These are phyloP conservation scores for Scheffersomyces titani DNA, from an alignment of 1,139 yeast genomes.

Conservation along the genomic window DNA sequence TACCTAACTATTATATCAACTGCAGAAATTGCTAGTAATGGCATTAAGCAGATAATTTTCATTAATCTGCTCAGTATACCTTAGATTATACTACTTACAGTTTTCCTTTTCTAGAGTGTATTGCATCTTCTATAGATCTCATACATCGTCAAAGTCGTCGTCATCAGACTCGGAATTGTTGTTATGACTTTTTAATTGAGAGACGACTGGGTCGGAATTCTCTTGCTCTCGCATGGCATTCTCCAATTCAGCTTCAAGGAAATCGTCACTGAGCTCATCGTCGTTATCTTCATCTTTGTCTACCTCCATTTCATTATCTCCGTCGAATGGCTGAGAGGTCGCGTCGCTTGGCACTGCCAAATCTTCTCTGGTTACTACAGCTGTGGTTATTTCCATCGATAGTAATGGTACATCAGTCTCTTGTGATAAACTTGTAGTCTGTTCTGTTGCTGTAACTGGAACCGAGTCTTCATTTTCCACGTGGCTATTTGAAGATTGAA, in stretches of 20 bases:
- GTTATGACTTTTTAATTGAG: neutral
- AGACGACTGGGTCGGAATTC: neutral
- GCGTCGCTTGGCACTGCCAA: neutral
- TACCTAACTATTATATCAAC: too few relatives aligned
- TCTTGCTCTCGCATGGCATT: conserved; percentile 3
- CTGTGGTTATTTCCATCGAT: neutral
- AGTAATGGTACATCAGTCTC: conserved; percentile 1
- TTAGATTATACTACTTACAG: too few relatives aligned
- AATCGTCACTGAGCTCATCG: neutral
- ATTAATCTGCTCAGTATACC: too few relatives aligned
- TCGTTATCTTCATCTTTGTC: conserved; percentile 5
- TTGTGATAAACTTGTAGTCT: neutral
- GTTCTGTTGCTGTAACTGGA: neutral
- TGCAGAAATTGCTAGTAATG: too few relatives aligned
- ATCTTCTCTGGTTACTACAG: conserved; percentile 2
- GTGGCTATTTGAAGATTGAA: neutral
- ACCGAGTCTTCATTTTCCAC: neutral
- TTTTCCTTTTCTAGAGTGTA: too few relatives aligned
- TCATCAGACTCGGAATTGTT: conserved; percentile 10
- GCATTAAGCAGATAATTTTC: too few relatives aligned
- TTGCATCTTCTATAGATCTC: too few relatives aligned
- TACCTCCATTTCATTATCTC: conserved; percentile 1
- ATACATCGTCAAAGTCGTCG: conserved; percentile 16
- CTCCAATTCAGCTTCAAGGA: conserved; percentile 6
- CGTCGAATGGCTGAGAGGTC: neutral